Evolutionary conservation across 805 yeast genomes (phyloP), one percentile per base, ranked within the genome.

Genomic region (Candida nemodendra): DNA sequence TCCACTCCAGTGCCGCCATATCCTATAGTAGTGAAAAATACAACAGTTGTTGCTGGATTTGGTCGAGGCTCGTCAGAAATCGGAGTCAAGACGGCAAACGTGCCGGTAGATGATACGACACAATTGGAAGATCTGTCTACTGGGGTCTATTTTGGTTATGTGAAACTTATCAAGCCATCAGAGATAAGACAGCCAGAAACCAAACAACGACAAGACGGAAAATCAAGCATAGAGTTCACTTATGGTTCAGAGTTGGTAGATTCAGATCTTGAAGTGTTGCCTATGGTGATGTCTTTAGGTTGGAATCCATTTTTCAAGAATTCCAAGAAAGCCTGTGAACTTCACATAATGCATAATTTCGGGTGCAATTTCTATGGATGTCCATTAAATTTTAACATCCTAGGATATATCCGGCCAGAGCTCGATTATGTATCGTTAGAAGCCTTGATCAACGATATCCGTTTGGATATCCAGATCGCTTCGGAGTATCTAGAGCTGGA

Each of bases 201-300:
- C 14, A 36, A 35, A 23, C 30, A 47, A 11, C 39, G 74, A 36
- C 56, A 55, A 14, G 73, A 71, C 46, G 64, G 65, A 4, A 59
- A 61, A 22, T 48, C 65, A 9, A 55, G 57, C 18, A 81, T 80
- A 12, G 71, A 65, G 25, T 77, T 82, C 56, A 83, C 78, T 41
- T 78, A 75, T 53, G 96, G 96, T 1, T 47, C 59, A 5, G 51
- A 61, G 8, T 62, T 89, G 32, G 53, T 49, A 3, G 75, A 71
- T 27, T 64, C 72, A 2, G 69, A 70, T 34, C 45, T 56, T n/a
- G 62, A 64, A 14, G 71, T 71, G 2, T 66, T 79, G 18, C 97
- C 97, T 0, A 88, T 89, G 81, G 99, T 93, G 7, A 83, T 91
- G 86, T 86, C 96, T 7, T 72, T 93, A 14, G 99, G 99, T 1